These are phyloP conservation scores for Globisporangium yorkense DNA, from an alignment of 352 stramenopile species.

Conservation along the genomic window DNA sequence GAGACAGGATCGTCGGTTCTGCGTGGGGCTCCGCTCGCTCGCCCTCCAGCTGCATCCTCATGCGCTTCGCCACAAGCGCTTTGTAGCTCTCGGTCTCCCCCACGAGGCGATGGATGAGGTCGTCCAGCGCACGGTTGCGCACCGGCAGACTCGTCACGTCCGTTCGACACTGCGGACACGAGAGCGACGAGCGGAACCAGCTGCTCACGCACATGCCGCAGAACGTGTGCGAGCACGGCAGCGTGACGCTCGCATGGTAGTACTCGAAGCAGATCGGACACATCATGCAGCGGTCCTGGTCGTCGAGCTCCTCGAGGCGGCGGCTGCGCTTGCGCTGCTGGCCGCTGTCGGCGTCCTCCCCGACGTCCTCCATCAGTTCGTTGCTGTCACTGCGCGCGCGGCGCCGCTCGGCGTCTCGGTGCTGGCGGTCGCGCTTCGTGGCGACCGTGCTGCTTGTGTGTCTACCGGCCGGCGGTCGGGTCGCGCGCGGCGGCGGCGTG, in stretches of 20 bases:
- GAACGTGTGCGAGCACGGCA: slow-evolving; percentile 83
- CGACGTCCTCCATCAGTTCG: slow-evolving; percentile 12
- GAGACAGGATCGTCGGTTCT: not conserved
- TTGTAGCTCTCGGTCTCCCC: slow-evolving; percentile 62
- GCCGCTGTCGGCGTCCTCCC: not conserved
- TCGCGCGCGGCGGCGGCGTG: slow-evolving; percentile 6
- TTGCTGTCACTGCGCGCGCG: not conserved
- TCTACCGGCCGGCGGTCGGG: not conserved
- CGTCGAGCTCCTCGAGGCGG: slow-evolving; percentile 18
- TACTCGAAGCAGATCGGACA: slow-evolving; percentile 82
- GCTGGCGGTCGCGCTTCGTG: slow-evolving; percentile 20
- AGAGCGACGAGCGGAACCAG: slow-evolving; percentile 74
- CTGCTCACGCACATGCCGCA: slow-evolving; percentile 71
- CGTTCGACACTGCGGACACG: slow-evolving; percentile 70
- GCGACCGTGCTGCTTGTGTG: slow-evolving; percentile 13
- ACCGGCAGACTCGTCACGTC: slow-evolving; percentile 61
- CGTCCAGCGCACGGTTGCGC: slow-evolving; percentile 75
- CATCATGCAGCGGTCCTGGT: slow-evolving; percentile 68
- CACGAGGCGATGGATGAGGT: slow-evolving; percentile 63
- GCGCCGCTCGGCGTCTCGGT: slow-evolving; percentile 12
- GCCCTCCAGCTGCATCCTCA: slow-evolving; percentile 21
- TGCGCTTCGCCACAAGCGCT: slow-evolving; percentile 27
- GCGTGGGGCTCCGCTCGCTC: slow-evolving; percentile 10
- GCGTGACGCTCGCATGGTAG: slow-evolving; percentile 67
- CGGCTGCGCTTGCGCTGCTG: slow-evolving; percentile 14